Conservation (phyloP, 1,284 basidiomycete species). For the Acaromyces ingoldii region DNA sequence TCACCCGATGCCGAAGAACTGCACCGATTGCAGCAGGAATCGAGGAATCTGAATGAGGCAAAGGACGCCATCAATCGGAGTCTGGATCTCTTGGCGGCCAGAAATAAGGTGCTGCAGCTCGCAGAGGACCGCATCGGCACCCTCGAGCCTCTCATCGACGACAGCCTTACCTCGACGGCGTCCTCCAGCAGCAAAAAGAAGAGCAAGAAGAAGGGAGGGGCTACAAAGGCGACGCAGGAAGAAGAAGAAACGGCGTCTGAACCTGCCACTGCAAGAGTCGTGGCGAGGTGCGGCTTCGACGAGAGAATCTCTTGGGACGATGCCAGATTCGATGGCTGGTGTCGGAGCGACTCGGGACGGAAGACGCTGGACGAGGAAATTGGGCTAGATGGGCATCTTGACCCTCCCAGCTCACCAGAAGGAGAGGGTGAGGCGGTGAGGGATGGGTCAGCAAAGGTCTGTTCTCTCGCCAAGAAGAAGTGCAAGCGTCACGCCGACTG, state of each 20-base stretch:
- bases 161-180: not conserved
- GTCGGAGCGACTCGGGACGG: constrained; percentile 1
- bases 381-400: constrained; percentile 6
- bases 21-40: not conserved
- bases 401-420: not conserved
- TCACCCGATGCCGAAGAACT: not conserved
- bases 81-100: not conserved
- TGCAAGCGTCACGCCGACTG: constrained; percentile 29
- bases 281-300: constrained; percentile 23
- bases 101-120: constrained; percentile 13
- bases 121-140: constrained; percentile 18
- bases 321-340: constrained; percentile 15
- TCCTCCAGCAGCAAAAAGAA: constrained; percentile 7
- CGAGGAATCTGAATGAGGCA: not conserved
- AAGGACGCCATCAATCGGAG: not conserved
- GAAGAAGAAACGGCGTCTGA: not conserved
- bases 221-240: not conserved
- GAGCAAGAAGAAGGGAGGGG: constrained; percentile 2
- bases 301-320: constrained; percentile 25
- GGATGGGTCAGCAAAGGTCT: constrained; percentile 6
- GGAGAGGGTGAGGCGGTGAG: not conserved
- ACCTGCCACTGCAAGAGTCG: not conserved
- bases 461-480: constrained; percentile 16
- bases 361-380: constrained; percentile 6
- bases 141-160: constrained; percentile 7